phyloP scores from a whole-genome alignment of 108 stramenopile genomes.

The Skeletonema potamos region DNA sequence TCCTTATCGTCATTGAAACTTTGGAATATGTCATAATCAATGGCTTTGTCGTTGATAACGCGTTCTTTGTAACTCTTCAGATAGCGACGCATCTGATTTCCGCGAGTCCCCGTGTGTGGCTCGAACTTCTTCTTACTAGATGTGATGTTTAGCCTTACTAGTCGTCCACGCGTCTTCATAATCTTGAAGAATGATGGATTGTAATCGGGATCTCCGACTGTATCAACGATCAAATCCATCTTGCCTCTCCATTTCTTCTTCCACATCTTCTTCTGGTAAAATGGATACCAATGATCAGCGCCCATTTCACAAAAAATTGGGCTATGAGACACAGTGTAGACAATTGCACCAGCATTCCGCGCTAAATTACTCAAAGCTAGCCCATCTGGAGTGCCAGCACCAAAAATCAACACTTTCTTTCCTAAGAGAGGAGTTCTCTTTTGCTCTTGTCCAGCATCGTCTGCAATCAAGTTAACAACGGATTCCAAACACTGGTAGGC shows the following conservation, averaged over 20 bases:
- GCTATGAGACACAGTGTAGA: constrained; percentile 28
- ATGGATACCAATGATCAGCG: background rate
- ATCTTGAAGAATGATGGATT: background rate
- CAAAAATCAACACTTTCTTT: constrained; percentile 60
- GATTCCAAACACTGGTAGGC: constrained; percentile 59
- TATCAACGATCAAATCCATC: background rate
- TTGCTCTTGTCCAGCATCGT: no score
- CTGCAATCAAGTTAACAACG: no score
- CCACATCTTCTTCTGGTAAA: background rate
- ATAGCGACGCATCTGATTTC: background rate
- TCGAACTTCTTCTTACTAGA: background rate
- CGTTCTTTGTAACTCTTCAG: background rate
- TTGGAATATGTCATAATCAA: background rate
- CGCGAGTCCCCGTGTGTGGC: constrained; percentile 11
- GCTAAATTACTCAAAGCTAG: constrained; percentile 65
- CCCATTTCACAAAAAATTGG: background rate
- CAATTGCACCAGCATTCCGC: constrained; percentile 49
- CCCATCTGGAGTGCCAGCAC: constrained; percentile 56
- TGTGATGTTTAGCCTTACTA: background rate
- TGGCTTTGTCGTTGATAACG: background rate
- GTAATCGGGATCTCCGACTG: background rate
- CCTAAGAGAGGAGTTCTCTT: constrained; percentile 44
- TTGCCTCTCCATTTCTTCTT: background rate
- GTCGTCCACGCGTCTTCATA: background rate
- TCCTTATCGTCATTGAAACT: background rate